Evolutionary conservation across 306 rosid genomes (phyloP).

Genomic region (Pyrus communis): DNA sequence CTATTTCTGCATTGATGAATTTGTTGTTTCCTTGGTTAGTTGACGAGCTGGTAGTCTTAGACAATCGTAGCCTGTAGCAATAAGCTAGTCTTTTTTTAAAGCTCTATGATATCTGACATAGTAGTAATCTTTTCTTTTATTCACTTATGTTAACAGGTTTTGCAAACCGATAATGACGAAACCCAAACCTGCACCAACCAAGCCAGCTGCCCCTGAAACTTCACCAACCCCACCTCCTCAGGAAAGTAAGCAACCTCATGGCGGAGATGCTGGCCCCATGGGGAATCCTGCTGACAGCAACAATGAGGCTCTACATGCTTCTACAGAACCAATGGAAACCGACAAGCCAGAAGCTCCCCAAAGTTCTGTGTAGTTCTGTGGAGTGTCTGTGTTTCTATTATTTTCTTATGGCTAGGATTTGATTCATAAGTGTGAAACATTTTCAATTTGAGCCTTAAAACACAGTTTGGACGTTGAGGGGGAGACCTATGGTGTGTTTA

Average conservation of each 20-base stretch:
- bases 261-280: conserved; percentile 18
- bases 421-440: conserved; percentile 8
- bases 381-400: neutral
- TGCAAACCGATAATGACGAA: conserved; percentile 84
- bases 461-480: conserved; percentile 1
- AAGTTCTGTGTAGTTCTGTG: conserved; percentile 33
- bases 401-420: conserved; percentile 13
- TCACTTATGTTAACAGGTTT: conserved; percentile 26
- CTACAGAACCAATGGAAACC: conserved; percentile 72
- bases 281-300: conserved; percentile 28
- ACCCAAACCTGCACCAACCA: conserved; percentile 65
- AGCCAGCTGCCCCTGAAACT: conserved; percentile 56
- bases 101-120: neutral
- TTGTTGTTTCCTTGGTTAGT: neutral
- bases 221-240: conserved; percentile 49
- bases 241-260: conserved; percentile 37
- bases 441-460: conserved; percentile 5
- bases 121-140: neutral
- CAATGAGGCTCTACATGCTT: conserved; percentile 39
- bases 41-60: neutral
- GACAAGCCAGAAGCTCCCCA: conserved; percentile 53
- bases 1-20: neutral
- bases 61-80: too few species aligned
- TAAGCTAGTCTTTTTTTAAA: too few species aligned
- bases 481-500: neutral